These are phyloP conservation scores for Baorangia bicolor DNA, from an alignment of 768 basidiomycete species.

Conservation along the genomic window DNA sequence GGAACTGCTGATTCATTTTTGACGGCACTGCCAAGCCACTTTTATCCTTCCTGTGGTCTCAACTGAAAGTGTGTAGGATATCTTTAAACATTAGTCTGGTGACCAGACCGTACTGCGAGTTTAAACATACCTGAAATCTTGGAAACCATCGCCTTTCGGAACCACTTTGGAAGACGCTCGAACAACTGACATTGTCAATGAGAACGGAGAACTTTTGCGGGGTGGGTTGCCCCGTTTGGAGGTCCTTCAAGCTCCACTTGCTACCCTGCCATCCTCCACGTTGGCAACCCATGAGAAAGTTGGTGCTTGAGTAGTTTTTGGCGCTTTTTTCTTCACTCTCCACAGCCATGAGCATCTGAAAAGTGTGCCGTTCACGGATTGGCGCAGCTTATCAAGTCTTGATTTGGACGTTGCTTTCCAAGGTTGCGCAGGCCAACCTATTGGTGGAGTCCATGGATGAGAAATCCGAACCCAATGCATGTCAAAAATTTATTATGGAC, in stretches of 20 bases:
- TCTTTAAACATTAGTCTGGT: no score
- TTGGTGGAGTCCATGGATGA: slow-evolving; percentile 8
- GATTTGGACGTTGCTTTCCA: slow-evolving; percentile 2
- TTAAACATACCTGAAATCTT: not conserved
- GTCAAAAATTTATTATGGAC: not conserved
- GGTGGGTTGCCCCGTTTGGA: no score
- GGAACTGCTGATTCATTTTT: slow-evolving; percentile 3
- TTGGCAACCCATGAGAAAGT: slow-evolving; percentile 11
- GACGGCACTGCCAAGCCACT: not conserved
- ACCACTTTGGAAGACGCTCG: no score
- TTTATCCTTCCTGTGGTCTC: not conserved
- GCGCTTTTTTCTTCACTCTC: not conserved
- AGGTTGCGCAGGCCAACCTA: not conserved
- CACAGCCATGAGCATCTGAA: not conserved
- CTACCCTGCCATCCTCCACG: not conserved
- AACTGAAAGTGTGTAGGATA: not conserved
- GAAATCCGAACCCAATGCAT: not conserved
- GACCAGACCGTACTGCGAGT: no score
- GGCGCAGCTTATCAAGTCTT: not conserved
- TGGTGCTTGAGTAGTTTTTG: not conserved
- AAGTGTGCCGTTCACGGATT: not conserved
- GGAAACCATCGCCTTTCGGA: not conserved
- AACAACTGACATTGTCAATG: no score
- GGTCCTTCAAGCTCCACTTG: no score
- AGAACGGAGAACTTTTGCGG: no score